These are phyloP conservation scores for Smallanthus sonchifolius DNA, from an alignment of 129 eudicot species.

Conservation along the genomic window DNA sequence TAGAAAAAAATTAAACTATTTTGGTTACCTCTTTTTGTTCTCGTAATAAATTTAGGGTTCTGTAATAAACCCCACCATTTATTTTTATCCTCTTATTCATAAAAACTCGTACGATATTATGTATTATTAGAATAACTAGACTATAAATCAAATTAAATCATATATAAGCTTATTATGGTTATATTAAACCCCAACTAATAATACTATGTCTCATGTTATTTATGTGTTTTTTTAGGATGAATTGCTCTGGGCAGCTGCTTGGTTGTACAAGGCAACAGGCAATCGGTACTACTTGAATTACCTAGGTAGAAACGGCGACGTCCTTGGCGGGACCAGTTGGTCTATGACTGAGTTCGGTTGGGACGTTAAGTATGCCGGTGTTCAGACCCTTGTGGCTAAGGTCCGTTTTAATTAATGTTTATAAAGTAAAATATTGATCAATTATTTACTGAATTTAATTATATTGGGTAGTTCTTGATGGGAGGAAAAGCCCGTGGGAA, in stretches of 20 bases:
- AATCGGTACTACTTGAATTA: constrained; percentile 42
- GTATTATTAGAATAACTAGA: too few species aligned
- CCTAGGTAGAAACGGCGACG: constrained; percentile 35
- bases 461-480: constrained; percentile 59
- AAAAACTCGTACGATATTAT: too few species aligned
- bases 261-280: constrained; percentile 73
- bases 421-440: not conserved
- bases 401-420: constrained; percentile 13
- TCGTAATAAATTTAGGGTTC: too few species aligned
- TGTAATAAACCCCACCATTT: too few species aligned
- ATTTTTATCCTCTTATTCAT: too few species aligned
- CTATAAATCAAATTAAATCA: too few species aligned
- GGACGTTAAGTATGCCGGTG: constrained; percentile 79
- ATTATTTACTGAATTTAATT: not conserved
- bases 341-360: constrained; percentile 66
- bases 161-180: too few species aligned
- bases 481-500: constrained; percentile 56
- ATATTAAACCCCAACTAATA: too few species aligned
- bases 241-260: constrained; percentile 72
- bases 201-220: not conserved
- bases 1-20: too few species aligned
- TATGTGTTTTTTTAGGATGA: constrained; percentile 43
- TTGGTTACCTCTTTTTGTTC: too few species aligned
- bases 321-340: constrained; percentile 68
- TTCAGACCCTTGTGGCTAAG: constrained; percentile 66